phyloP scores from a whole-genome alignment of 352 stramenopile species.

The Phytophthora tubulina region DNA sequence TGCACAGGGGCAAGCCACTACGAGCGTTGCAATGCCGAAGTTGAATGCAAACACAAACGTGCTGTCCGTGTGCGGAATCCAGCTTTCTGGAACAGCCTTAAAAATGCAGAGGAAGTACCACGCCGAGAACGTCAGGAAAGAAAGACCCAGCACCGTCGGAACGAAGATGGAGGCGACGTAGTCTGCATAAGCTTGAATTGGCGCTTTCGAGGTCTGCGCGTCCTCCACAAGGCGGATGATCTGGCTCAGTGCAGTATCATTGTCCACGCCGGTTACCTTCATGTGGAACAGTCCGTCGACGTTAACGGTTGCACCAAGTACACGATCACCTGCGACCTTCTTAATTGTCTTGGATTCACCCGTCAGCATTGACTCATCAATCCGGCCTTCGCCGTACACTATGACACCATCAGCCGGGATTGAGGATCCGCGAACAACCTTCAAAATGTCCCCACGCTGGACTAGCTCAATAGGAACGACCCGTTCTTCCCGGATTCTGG shows the following conservation, averaged over 20 bases:
- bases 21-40: conserved; percentile 97
- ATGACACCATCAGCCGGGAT: conserved; percentile 95
- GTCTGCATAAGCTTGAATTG: conserved; percentile 98
- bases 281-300: conserved; percentile 93
- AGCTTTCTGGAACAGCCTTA: conserved; percentile 67
- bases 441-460: conserved; percentile 93
- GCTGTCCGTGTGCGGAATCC: conserved; percentile 78
- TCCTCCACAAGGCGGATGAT: conserved; percentile 99
- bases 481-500: conserved; percentile 73
- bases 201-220: conserved; percentile 97
- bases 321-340: conserved; percentile 88
- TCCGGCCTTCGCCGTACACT: conserved; percentile 87
- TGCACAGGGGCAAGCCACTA: conserved; percentile 99
- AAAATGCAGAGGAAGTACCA: conserved; percentile 92
- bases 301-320: conserved; percentile 95
- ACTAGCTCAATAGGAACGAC: conserved; percentile 90
- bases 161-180: conserved; percentile 97
- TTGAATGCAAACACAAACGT: conserved; percentile 96
- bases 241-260: conserved; percentile 95
- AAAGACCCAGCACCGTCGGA: conserved; percentile 94
- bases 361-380: conserved; percentile 97
- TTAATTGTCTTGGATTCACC: conserved; percentile 95
- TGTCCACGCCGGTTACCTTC: conserved; percentile 93
- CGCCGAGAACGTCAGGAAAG: conserved; percentile 94
- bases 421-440: conserved; percentile 92